phyloP scores from a whole-genome alignment of 2,329 filamentous ascomycete genomes.

The Phoma herbarum region DNA sequence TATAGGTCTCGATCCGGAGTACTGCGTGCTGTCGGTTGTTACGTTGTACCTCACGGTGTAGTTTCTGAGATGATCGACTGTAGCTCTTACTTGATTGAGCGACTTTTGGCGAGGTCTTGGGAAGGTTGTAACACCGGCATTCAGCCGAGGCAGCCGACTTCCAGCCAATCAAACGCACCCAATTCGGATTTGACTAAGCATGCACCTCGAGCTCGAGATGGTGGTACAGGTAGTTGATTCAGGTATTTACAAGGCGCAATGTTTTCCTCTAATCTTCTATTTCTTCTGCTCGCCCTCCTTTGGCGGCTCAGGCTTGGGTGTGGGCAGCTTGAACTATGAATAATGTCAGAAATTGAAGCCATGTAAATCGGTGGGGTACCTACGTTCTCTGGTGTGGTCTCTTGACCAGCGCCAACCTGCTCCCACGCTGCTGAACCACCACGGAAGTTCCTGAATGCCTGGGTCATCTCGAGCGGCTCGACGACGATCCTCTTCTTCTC shows the following conservation, averaged over 20 bases:
- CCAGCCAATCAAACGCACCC: conserved; percentile 1
- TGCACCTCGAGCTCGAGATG: not conserved
- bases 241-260: conserved; percentile 50
- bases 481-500: conserved; percentile 99
- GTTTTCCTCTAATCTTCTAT: conserved; percentile 57
- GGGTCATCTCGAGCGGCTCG: conserved; percentile 95
- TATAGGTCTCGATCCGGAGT: conserved; percentile 1
- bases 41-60: not conserved
- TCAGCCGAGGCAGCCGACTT: conserved; percentile 12
- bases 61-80: conserved; percentile 12
- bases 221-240: conserved; percentile 36
- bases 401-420: conserved; percentile 74
- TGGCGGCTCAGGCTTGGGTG: conserved; percentile 86
- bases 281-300: conserved; percentile 93
- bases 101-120: conserved; percentile 7
- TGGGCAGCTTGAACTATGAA: conserved; percentile 85
- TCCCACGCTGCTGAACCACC: conserved; percentile 74
- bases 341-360: not conserved
- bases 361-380: conserved; percentile 49
- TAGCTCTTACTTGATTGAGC: conserved; percentile 3
- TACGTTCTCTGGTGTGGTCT: conserved; percentile 75
- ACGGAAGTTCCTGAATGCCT: conserved; percentile 98
- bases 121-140: conserved; percentile 10
- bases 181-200: conserved; percentile 6
- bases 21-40: conserved; percentile 13